Evolutionary conservation across 768 basidiomycete genomes (phyloP), one percentile per base, ranked within the genome.

Genomic region (Tylopilus intermedius): DNA sequence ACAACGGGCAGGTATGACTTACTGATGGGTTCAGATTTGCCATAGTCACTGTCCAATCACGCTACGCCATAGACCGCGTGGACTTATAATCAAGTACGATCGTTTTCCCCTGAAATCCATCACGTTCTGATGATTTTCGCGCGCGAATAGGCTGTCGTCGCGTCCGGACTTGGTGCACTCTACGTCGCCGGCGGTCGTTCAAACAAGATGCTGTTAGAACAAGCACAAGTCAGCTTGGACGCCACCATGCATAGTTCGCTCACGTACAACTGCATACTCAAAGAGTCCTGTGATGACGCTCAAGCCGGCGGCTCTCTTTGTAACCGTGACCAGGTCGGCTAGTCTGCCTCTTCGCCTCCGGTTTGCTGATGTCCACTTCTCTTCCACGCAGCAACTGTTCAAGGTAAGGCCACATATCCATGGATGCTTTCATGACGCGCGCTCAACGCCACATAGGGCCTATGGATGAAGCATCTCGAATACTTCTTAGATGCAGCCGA

Each of bases 11-110:
- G 58, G 67, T 62, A 26, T 22, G 58, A 51, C 35, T 29, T 14
- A 2, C 3, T 9, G 8, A 21, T 27, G 14, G n/a, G 22, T 29
- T 6, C 9, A 27, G 11, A 48, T 47, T 30, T 4, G 11, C 13
- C 0, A n/a, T 11, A 13, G 41, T 58, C 11, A 50, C 29, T 11
- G 11, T 50, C 15, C 1, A 40, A 42, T 33, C 37, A 6, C 24
- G 44, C 24, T 33, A 30, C 38, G 26, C 30, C 40, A 15, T 53
- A 80, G 76, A 81, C 79, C 4, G 75, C 79, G 2, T 82, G 81
- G 81, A 80, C 76, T 0, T 82, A 82, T 59, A 81, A 82, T 56
- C 80, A 81, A 60, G 79, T 77, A 54, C 37, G 58, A 51, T 21
- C 21, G 7, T 18, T 18, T 18, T 18, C 30, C 30, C 35, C 35